These are phyloP conservation scores for Jacaranda mimosifolia DNA, from an alignment of 257 asterid genomes.

Conservation along the genomic window DNA sequence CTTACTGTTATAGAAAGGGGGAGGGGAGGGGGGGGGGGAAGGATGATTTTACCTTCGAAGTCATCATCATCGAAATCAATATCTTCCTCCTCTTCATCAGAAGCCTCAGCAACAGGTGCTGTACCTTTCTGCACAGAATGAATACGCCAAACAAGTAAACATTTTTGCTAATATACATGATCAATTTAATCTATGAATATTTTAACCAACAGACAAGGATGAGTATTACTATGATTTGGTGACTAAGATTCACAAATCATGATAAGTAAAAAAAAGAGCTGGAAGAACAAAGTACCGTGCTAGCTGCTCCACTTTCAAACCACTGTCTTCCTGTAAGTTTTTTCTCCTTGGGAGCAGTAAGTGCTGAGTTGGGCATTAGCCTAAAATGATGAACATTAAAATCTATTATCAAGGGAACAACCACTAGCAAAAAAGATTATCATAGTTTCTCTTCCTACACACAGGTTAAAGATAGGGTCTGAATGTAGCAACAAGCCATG, in stretches of 20 bases:
- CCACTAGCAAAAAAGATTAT: neutral
- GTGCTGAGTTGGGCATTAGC: constrained; percentile 97
- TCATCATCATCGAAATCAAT: constrained; percentile 94
- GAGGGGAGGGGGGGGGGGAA: no score
- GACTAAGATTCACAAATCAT: neutral
- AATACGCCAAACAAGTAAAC: constrained; percentile 18
- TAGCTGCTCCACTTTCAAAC: constrained; percentile 90
- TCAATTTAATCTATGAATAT: constrained; percentile 8
- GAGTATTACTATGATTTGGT: neutral
- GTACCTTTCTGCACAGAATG: constrained; percentile 71
- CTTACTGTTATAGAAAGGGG: no score
- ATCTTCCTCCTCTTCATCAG: constrained; percentile 82
- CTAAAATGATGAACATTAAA: constrained; percentile 48
- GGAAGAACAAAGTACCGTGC: constrained; percentile 53
- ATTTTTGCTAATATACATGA: neutral
- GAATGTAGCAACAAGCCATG: no score
- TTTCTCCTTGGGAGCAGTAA: constrained; percentile 86
- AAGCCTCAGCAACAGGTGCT: constrained; percentile 65
- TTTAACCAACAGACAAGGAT: no score
- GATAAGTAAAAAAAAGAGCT: constrained; percentile 26
- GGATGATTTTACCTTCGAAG: constrained; percentile 75
- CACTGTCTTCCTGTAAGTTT: constrained; percentile 90
- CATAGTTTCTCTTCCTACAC: neutral
- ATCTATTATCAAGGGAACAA: constrained; percentile 7
- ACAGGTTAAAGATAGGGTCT: no score